Conservation (phyloP, 2,329 filamentous ascomycete genomes). For the Pestalotiopsis sp. region DNA sequence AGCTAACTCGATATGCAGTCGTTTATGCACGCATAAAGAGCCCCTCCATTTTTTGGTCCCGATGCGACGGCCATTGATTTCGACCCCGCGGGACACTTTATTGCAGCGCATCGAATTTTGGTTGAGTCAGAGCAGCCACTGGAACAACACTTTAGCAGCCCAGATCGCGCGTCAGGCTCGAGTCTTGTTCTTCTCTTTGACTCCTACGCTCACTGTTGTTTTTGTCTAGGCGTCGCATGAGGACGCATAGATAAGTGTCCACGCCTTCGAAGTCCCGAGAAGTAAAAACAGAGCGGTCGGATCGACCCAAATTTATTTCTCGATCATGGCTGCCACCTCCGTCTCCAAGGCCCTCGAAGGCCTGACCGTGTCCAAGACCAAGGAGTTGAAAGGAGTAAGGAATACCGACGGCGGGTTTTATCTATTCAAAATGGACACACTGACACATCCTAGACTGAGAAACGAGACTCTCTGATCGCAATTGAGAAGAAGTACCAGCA, state of each 20-base stretch:
- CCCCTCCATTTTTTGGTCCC: conserved; percentile 4
- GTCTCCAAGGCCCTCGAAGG: conserved; percentile 14
- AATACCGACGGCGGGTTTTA: neutral
- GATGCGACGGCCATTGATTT: neutral
- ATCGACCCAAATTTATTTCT: neutral
- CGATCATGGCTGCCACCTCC: conserved; percentile 14
- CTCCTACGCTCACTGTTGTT: neutral
- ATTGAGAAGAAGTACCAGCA: conserved; percentile 92
- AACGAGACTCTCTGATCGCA: conserved; percentile 79
- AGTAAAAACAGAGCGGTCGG: neutral
- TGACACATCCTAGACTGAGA: conserved; percentile 67
- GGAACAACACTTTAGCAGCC: neutral
- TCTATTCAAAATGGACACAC: neutral
- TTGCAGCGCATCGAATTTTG: conserved; percentile 4
- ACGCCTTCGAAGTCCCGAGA: neutral
- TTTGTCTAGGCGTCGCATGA: neutral
- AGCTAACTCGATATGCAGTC: no score
- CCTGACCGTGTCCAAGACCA: conserved; percentile 12
- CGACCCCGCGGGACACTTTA: conserved; percentile 8
- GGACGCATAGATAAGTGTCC: conserved; percentile 1
- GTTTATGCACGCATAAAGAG: neutral
- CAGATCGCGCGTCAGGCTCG: neutral
- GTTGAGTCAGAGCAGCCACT: conserved; percentile 10
- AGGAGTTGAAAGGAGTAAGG: conserved; percentile 13
- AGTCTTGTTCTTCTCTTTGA: conserved; percentile 4